Base-by-base conservation (phyloP, 108 stramenopile species). In the Pseudonitzschia multiseries region DNA sequence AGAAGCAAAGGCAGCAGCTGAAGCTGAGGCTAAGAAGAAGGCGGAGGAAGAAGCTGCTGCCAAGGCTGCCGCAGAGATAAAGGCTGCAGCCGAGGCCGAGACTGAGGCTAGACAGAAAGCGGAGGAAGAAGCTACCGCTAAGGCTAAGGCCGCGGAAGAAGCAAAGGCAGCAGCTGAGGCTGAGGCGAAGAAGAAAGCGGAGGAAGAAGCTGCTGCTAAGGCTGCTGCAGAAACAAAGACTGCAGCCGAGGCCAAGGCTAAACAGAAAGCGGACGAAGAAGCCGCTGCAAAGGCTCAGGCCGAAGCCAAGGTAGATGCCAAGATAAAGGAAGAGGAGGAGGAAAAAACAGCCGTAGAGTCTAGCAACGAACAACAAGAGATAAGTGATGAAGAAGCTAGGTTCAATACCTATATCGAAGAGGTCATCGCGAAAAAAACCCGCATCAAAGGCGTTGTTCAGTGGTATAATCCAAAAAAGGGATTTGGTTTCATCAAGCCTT, bases 401-500 rank as follows among this genome's bases (percentile, higher is more conserved):
- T 56, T 62, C 36, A n/a, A 62, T 12, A 33, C 29, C 28, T 62
- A 62, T 33, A 13, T 62, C 20, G 36, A 62, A 13, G 32, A 62
- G 5, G 61, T 29, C 15, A 40, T 62, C 32, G 15, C 9, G 4
- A 62, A 33, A n/a, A 14, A 40, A 3, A 14, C 4, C 18, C 61
- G 61, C 4, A 33, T 62, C n/a, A 33, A 62, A 21, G 29, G 61
- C 5, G 15, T 62, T 33, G 61, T 62, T 62, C 61, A 62, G 29
- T 62, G 61, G 61, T 62, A 62, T 20, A 62, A 62, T 33, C 28
- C 28, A 3, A 33, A 33, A 17, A 33, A 21, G 10, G 61, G 61
- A 40, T 62, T 62, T 40, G 61, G 61, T 33, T 62, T 62, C 36
- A 62, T 62, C 36, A 33, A 41, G 29, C 61, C 61, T 3, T 62